Conservation (phyloP, 2,329 filamentous ascomycete species). For the Aspergillus fumigatus region DNA sequence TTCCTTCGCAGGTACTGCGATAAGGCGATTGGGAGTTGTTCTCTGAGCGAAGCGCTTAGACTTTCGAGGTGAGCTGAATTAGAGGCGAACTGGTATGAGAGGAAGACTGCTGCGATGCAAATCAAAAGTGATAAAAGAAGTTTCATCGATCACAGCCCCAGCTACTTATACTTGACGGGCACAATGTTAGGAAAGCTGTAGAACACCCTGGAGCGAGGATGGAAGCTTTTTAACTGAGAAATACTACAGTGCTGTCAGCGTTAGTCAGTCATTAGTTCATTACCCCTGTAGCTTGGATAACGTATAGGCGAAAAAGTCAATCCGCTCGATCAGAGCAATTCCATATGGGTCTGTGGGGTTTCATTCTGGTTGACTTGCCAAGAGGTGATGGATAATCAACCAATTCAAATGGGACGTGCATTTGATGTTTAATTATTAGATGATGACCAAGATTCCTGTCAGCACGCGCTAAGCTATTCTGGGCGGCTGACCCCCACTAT, state of each 20-base stretch:
- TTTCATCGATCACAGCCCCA: conserved; percentile 27
- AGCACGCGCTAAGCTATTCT: conserved; percentile 18
- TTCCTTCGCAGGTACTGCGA: conserved; percentile 13
- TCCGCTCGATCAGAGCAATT: neutral
- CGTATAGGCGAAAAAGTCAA: neutral
- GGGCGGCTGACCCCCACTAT: neutral
- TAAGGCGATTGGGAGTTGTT: conserved; percentile 10
- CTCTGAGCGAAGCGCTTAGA: conserved; percentile 5
- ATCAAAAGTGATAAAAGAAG: conserved; percentile 33
- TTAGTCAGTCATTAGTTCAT: conserved; percentile 25
- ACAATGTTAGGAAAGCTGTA: conserved; percentile 15
- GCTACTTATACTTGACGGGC: conserved; percentile 27
- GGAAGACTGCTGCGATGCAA: conserved; percentile 32
- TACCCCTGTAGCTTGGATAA: neutral
- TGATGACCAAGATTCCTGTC: conserved; percentile 24
- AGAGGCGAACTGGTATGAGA: conserved; percentile 19
- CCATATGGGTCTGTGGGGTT: neutral
- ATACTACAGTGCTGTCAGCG: conserved; percentile 12
- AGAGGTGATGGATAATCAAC: neutral
- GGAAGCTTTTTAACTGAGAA: neutral
- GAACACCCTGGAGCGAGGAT: conserved; percentile 15
- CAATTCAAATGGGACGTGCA: neutral
- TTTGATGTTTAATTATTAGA: neutral
- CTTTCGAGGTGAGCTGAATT: neutral
- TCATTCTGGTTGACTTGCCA: neutral